phyloP scores from a whole-genome alignment of 164 flowering plant genomes.

The Vitis vinifera region ASM3070453v1 NC_081821.1:18731501-18732000 shows the following conservation, averaged over 20 bases:
- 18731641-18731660: conserved; percentile 31
- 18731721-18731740: conserved; percentile 91
- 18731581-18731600: conserved; percentile 44
- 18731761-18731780: conserved; percentile 34
- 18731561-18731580: conserved; percentile 40
- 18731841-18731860: conserved; percentile 33
- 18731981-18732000: conserved; percentile 75
- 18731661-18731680: conserved; percentile 39
- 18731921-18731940: conserved; percentile 72
- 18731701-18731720: conserved; percentile 50
- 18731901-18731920: conserved; percentile 62
- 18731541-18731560: conserved; percentile 41
- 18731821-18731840: conserved; percentile 46
- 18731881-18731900: conserved; percentile 51
- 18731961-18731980: conserved; percentile 86
- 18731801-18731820: conserved; percentile 30
- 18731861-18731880: conserved; percentile 38
- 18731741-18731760: conserved; percentile 39
- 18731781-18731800: conserved; percentile 53
- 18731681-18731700: conserved; percentile 36
- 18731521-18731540: conserved; percentile 35
- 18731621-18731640: conserved; percentile 17
- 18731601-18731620: conserved; percentile 27
- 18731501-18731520: conserved; percentile 28
- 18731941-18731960: conserved; percentile 70